These are phyloP conservation scores for Metschnikowia cubensis DNA, from an alignment of 805 yeast genomes.

Conservation along the genomic window DNA sequence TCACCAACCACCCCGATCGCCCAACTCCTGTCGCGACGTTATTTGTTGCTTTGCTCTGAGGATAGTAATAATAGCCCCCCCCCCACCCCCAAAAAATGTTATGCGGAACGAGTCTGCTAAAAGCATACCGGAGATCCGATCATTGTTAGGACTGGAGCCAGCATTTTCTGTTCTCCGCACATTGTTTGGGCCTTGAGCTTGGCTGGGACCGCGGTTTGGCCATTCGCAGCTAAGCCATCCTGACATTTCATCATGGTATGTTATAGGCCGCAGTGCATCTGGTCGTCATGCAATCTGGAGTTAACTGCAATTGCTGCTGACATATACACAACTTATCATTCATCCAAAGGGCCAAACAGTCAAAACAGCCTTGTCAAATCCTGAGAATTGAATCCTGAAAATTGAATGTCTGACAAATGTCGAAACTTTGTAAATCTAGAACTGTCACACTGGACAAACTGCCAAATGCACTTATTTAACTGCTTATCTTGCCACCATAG, in stretches of 20 bases:
- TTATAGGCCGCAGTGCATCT: not conserved
- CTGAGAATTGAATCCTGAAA: too few relatives aligned
- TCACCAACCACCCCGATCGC: not conserved
- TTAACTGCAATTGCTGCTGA: not conserved
- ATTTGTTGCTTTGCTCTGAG: not conserved
- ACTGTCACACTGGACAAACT: too few relatives aligned
- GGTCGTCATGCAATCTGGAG: not conserved
- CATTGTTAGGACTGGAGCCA: not conserved
- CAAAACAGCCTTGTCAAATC: too few relatives aligned
- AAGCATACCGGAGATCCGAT: not conserved
- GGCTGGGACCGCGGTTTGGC: not conserved
- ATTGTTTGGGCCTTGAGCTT: too few relatives aligned
- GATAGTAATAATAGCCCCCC: not conserved
- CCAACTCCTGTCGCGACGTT: not conserved
- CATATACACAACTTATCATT: too few relatives aligned
- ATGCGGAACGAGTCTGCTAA: not conserved
- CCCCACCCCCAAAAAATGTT: too few relatives aligned
- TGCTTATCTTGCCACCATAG: too few relatives aligned
- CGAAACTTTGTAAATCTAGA: too few relatives aligned
- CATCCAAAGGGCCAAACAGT: too few relatives aligned
- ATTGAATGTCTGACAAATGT: too few relatives aligned
- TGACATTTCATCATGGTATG: not conserved
- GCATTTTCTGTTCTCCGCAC: not conserved
- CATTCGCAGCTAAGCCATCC: constrained; percentile 1
- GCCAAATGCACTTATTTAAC: too few relatives aligned